A percentile compares a stretch with the other conserved stretches of the same genome.
phyloP scores from a whole-genome alignment of 148 eudicot genomes.

The Chenopodium berlandieri region DNA sequence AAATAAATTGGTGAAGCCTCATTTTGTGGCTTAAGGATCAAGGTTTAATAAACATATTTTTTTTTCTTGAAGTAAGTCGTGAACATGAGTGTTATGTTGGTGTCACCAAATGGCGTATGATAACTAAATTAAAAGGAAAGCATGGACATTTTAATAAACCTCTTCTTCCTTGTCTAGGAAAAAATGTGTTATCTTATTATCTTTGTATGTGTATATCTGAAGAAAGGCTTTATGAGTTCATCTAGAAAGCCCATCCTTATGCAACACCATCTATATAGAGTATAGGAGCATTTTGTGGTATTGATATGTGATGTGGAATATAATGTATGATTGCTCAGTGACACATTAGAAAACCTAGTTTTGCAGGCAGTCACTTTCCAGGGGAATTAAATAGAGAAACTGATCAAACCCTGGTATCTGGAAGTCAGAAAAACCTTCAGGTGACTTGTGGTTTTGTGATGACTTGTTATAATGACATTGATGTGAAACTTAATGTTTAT shows the following conservation, averaged over 20 bases:
- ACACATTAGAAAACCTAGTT: conserved; percentile 25
- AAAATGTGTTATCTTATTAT: neutral
- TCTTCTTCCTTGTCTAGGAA: neutral
- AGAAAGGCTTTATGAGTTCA: neutral
- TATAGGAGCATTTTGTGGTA: neutral
- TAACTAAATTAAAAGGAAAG: neutral
- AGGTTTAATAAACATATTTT: neutral
- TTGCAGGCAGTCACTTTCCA: conserved; percentile 42
- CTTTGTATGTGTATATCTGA: neutral
- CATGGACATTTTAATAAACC: neutral
- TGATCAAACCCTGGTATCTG: conserved; percentile 41
- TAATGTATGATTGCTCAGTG: conserved; percentile 17
- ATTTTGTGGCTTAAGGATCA: no score
- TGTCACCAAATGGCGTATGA: neutral
- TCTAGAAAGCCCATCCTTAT: neutral
- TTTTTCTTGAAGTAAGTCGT: neutral
- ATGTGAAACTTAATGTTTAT: conserved; percentile 18
- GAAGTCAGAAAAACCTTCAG: conserved; percentile 48
- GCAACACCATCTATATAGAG: neutral
- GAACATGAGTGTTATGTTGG: neutral
- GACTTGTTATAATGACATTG: conserved; percentile 20
- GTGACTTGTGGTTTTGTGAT: conserved; percentile 47
- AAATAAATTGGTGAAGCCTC: no score
- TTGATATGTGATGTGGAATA: conserved; percentile 1
- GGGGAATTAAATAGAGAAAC: conserved; percentile 33